Conservation (phyloP, 2,329 filamentous ascomycete genomes). For the Beauveria varroae region DNA sequence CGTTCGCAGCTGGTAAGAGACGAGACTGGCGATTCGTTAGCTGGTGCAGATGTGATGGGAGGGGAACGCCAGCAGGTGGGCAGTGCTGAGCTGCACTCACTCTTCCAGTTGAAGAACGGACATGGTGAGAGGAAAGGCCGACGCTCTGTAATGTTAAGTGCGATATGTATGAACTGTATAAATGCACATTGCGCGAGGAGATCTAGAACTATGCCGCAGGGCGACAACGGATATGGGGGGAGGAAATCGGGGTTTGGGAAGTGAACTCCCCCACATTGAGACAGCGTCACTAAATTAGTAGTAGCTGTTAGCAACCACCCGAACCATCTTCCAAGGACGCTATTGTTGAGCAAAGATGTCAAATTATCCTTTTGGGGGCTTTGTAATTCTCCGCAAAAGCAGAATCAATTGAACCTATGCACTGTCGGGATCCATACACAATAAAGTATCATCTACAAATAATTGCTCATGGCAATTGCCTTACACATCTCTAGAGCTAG, state of each 20-base stretch:
- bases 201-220: neutral
- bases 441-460: too few species aligned
- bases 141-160: neutral
- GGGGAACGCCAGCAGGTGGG: neutral
- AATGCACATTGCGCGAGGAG: neutral
- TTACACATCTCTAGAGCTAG: too few species aligned
- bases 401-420: too few species aligned
- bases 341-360: too few species aligned
- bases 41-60: neutral
- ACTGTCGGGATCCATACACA: too few species aligned
- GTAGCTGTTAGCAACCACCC: too few species aligned
- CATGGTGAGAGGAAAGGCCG: constrained; percentile 21
- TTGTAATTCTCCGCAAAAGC: too few species aligned
- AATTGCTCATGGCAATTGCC: too few species aligned
- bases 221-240: neutral
- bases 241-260: neutral
- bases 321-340: too few species aligned
- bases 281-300: neutral
- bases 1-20: constrained; percentile 73
- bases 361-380: too few species aligned
- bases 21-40: constrained; percentile 47
- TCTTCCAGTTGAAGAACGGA: constrained; percentile 38
- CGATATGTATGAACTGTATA: neutral
- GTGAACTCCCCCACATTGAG: neutral
- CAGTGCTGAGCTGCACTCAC: constrained; percentile 20